Base-by-base conservation (phyloP, 768 basidiomycete genomes). In the Suillus spraguei region DNA sequence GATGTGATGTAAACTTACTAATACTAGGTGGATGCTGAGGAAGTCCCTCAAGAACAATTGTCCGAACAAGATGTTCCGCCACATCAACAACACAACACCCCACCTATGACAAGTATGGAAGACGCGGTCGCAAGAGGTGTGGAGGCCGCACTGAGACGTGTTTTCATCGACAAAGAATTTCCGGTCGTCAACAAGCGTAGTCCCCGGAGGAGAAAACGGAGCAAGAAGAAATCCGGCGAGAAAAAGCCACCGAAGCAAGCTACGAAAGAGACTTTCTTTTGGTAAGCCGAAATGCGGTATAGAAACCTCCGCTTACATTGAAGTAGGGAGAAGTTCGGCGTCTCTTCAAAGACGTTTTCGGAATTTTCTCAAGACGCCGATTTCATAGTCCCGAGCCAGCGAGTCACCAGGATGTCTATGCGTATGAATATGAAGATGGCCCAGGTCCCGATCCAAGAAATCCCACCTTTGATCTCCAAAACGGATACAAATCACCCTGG, bases 231-330 rank as follows among this genome's bases (percentile, higher is more conserved):
- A 17, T 60, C 39, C 47, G 9, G 47, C 60, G 11, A 32, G 44
- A 60, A n/a, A 59, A 59, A 33, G 46, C 14, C 28, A n/a, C 16
- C 6, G 63, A 66, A 32, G 42, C 47, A 35, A 42, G 33, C n/a
- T 14, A 64, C 10, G 35, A 66, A 28, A 41, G 35, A 6, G 35
- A 59, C 36, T 66, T 64, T 9, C 54, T 64, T 24, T 60, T 66
- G 65, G 42, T 67, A 41, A 41, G 39, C 39, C 16, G 5, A 41
- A 16, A 41, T 17, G 16, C 3, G 16, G 7, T 41, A 41, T 41
- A 17, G 39, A 41, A 41, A 41, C 16, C 7, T 5, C 13, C 14
- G 7, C 39, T 41, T 41, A 41, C 16, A 17, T 7, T n/a, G n/a
- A n/a, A n/a, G n/a, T n/a, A n/a, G n/a, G n/a, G n/a, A n/a, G n/a